Conservation (phyloP, 1,284 basidiomycete species). For the Moesziomyces antarcticus region DNA sequence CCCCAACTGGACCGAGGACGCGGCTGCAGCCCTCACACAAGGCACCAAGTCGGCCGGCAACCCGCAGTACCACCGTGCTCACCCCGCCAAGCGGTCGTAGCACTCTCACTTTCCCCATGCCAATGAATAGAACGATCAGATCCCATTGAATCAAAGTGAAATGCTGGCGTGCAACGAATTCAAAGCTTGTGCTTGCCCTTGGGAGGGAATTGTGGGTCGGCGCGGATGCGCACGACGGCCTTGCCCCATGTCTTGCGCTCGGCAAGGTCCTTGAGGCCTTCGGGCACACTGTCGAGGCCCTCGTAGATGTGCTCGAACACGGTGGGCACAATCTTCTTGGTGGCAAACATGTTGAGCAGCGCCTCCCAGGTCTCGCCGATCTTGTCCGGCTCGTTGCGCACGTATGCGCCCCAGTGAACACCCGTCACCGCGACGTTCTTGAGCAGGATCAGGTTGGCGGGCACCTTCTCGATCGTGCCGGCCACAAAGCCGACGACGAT, state of each 20-base stretch:
- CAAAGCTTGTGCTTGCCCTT: slow-evolving; percentile 54
- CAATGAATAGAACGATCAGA: too few species aligned
- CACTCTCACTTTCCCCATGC: neutral
- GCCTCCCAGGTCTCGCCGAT: slow-evolving; percentile 79
- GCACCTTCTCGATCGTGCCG: slow-evolving; percentile 62
- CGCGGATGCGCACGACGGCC: slow-evolving; percentile 76
- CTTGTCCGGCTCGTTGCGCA: slow-evolving; percentile 74
- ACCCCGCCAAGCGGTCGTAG: slow-evolving; percentile 29
- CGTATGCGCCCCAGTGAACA: slow-evolving; percentile 58
- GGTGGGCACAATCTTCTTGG: slow-evolving; percentile 77
- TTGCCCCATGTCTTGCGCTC: slow-evolving; percentile 93
- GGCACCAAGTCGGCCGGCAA: slow-evolving; percentile 43
- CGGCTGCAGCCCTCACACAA: slow-evolving; percentile 34
- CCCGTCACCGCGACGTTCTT: slow-evolving; percentile 77
- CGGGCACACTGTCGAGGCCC: slow-evolving; percentile 77
- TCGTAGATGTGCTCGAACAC: slow-evolving; percentile 79
- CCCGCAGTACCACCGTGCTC: slow-evolving; percentile 57
- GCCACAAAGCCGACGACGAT: slow-evolving; percentile 80
- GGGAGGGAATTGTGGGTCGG: slow-evolving; percentile 48
- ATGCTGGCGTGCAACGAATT: neutral
- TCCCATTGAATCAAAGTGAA: neutral
- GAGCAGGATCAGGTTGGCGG: slow-evolving; percentile 83
- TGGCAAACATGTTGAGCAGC: slow-evolving; percentile 78
- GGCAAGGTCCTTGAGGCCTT: slow-evolving; percentile 72
- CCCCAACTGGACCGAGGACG: slow-evolving; percentile 59